Base-by-base conservation (phyloP, 139 green algal genomes). In the Nannochloris sp. region DNA sequence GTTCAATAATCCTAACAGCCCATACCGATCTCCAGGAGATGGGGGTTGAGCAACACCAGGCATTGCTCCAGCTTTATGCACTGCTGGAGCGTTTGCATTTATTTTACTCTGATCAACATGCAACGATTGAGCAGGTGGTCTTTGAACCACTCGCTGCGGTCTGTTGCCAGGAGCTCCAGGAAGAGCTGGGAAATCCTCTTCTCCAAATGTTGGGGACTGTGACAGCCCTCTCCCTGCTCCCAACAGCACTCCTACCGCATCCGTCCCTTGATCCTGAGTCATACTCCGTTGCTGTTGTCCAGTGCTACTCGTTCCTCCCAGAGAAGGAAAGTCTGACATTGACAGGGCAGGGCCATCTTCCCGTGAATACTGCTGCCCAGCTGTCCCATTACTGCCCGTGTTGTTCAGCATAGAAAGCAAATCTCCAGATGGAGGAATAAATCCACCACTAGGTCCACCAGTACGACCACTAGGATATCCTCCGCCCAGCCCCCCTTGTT, bases 1-100 rank as follows among this genome's bases (percentile, higher is more conserved):
- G 28, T 79, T 84, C 51, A 97, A 78, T 67, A 97, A 71, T 23
- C 91, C 91, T 61, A 97, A 76, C 61, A 98, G 75, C 25, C 87
- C 89, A 72, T 88, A 97, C 10, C 84, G 77, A 59, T 95, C 89
- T 11, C 79, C 59, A n/a, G 65, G 53, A 53, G 46, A 53, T 20
- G 46, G 46, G 46, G 16, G 46, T 11, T 23, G 46, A 53, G 17
- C 46, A 53, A 23, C 46, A 46, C 62, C 56, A 49, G 60, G 14
- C 25, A 26, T 31, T 8, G 1, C 16, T 36, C 10, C 31, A 25
- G 61, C 25, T 12, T n/a, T 33, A 16, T 53, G 13, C n/a, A 16
- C 46, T 57, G 36, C 26, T 72, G 66, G 14, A 53, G 56, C 23
- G 49, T 56, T 12, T 49, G 12, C 31, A 68, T 26, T 28, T 28